Conservation (phyloP, 192 early-diverging fungal species). For the Backusella tuberculispora region DNA sequence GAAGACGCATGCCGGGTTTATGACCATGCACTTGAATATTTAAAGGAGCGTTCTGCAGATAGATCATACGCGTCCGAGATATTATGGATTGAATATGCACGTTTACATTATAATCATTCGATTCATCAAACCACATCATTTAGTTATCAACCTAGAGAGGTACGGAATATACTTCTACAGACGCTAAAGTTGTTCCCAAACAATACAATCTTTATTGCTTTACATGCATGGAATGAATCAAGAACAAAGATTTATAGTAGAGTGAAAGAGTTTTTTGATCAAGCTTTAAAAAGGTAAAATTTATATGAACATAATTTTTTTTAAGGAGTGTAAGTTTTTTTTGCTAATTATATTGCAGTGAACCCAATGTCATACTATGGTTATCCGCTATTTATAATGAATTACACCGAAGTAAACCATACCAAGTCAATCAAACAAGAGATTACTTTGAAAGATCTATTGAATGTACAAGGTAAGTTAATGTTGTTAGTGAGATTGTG, state of each 20-base stretch:
- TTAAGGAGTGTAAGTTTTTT: background rate
- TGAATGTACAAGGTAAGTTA: conserved; percentile 45
- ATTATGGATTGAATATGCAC: conserved; percentile 45
- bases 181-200: conserved; percentile 56
- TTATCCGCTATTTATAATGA: conserved; percentile 59
- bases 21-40: conserved; percentile 36
- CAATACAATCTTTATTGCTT: conserved; percentile 56
- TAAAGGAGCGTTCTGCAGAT: conserved; percentile 27
- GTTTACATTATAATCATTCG: conserved; percentile 41
- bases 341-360: conserved; percentile 35
- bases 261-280: conserved; percentile 49
- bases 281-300: conserved; percentile 46
- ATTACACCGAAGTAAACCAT: conserved; percentile 53
- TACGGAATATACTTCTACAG: conserved; percentile 48
- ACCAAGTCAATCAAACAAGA: conserved; percentile 58
- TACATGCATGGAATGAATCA: conserved; percentile 65
- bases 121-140: background rate
- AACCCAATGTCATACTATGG: conserved; percentile 60
- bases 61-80: conserved; percentile 39
- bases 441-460: conserved; percentile 61
- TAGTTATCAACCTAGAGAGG: conserved; percentile 43
- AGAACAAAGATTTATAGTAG: conserved; percentile 62
- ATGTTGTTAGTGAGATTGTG: background rate
- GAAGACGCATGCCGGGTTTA: conserved; percentile 43
- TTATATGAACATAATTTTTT: background rate